These are phyloP conservation scores for Lentithecium fluviatile DNA, from an alignment of 495 filamentous ascomycete genomes.

Conservation along the genomic window DNA sequence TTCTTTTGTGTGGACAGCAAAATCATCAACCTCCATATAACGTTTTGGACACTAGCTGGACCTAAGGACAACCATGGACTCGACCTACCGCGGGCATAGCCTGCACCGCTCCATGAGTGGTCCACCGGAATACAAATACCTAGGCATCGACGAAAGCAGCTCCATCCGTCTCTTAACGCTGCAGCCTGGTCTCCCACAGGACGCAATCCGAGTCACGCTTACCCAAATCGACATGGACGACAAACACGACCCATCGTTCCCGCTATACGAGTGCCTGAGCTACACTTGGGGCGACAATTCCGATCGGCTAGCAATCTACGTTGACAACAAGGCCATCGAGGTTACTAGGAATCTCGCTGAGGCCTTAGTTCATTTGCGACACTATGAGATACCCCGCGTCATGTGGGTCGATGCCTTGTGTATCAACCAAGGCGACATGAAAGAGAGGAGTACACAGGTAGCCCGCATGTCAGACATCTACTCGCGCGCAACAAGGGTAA, in stretches of 20 bases:
- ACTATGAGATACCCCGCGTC: not conserved
- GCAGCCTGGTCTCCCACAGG: not conserved
- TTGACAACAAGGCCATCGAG: not conserved
- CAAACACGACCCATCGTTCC: slow-evolving; percentile 1
- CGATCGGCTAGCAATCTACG: not conserved
- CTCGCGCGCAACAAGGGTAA: slow-evolving; percentile 9
- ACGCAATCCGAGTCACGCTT: slow-evolving; percentile 4
- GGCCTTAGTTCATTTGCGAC: not conserved
- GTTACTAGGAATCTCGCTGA: slow-evolving; percentile 8
- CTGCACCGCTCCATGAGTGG: not conserved
- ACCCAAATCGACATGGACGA: not conserved
- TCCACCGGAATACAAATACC: not conserved
- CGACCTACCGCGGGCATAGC: not conserved
- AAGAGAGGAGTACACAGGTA: slow-evolving; percentile 19
- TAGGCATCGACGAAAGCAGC: not conserved
- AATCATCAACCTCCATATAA: not conserved
- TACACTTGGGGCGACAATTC: slow-evolving; percentile 1
- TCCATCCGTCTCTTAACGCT: slow-evolving; percentile 2
- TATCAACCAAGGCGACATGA: slow-evolving; percentile 22
- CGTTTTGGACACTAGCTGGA: not conserved
- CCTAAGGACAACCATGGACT: not conserved
- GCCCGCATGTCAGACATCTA: slow-evolving; percentile 31
- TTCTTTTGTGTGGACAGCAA: not conserved
- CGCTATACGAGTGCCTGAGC: slow-evolving; percentile 2
- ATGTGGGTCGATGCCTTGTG: slow-evolving; percentile 28